Conservation (phyloP, 2,329 filamentous ascomycete species). For the Exserohilum rostratum region DNA sequence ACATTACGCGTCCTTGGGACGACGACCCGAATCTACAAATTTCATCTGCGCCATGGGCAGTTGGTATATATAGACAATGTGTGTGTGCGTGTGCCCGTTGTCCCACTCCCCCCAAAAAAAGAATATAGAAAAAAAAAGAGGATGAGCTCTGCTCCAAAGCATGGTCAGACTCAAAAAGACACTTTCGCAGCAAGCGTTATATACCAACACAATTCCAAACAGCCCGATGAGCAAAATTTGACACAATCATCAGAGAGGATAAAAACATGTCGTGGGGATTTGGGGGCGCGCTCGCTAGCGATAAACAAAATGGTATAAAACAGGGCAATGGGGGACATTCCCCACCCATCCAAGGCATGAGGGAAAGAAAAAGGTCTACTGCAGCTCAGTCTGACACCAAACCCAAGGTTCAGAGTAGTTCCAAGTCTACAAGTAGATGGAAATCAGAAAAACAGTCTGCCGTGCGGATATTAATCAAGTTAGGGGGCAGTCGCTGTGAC, state of each 20-base stretch:
- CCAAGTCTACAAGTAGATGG: conserved; percentile 3
- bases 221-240: not conserved
- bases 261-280: not conserved
- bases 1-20: conserved; percentile 1
- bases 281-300: too few species aligned
- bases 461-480: conserved; percentile 1
- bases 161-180: not conserved
- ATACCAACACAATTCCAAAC: not conserved
- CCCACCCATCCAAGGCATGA: not conserved
- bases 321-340: not conserved
- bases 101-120: conserved; percentile 1
- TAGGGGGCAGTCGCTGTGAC: conserved; percentile 3
- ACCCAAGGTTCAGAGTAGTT: not conserved
- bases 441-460: not conserved
- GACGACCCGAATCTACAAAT: not conserved
- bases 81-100: not conserved
- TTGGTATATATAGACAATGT: conserved; percentile 2
- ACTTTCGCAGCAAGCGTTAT: not conserved
- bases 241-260: conserved; percentile 1
- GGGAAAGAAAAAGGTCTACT: conserved; percentile 2
- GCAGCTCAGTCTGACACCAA: conserved; percentile 1
- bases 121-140: not conserved
- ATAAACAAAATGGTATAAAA: conserved; percentile 14
- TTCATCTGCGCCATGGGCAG: not conserved
- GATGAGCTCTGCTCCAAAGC: not conserved